phyloP scores from a whole-genome alignment of 1,284 basidiomycete species.

The Ceratobasidium sp. region DNA sequence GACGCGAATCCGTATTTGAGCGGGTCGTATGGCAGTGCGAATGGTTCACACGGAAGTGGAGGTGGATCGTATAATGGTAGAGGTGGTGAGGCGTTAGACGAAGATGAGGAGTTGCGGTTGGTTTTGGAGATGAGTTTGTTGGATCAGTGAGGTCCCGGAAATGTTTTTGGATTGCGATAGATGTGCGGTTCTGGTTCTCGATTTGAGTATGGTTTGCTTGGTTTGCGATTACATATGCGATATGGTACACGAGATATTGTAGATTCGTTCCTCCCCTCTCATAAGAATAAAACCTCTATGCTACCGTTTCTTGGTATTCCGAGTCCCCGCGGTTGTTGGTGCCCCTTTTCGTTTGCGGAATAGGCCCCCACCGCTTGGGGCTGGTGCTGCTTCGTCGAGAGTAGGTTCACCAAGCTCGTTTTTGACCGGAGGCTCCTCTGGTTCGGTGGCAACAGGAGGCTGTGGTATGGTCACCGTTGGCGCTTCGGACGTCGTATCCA shows the following conservation, averaged over 20 bases:
- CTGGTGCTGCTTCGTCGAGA: constrained; percentile 12
- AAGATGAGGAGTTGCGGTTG: constrained; percentile 68
- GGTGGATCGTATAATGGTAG: constrained; percentile 5
- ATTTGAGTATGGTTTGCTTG: constrained; percentile 12
- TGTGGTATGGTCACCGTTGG: constrained; percentile 10
- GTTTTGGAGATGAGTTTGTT: constrained; percentile 71
- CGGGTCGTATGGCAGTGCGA: constrained; percentile 37
- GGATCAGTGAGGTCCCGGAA: constrained; percentile 55
- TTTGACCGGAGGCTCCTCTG: constrained; percentile 5
- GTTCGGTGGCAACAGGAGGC: background rate
- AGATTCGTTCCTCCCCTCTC: background rate
- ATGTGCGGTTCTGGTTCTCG: background rate
- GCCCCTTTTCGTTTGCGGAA: constrained; percentile 41
- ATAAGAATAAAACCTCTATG: background rate
- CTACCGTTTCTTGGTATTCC: constrained; percentile 31
- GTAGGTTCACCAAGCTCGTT: constrained; percentile 20
- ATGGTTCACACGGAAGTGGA: constrained; percentile 30
- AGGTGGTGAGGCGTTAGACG: constrained; percentile 54
- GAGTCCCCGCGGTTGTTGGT: constrained; percentile 35
- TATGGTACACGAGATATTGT: constrained; percentile 2
- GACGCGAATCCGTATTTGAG: constrained; percentile 29
- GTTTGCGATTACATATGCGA: constrained; percentile 3
- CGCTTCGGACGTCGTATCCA: background rate
- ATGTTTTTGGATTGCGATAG: constrained; percentile 1
- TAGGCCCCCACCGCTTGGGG: constrained; percentile 1